Evolutionary conservation across 2,329 filamentous ascomycete species (phyloP), one percentile per base, ranked within the genome.

Genomic region (Plenodomus biglobosus): DNA sequence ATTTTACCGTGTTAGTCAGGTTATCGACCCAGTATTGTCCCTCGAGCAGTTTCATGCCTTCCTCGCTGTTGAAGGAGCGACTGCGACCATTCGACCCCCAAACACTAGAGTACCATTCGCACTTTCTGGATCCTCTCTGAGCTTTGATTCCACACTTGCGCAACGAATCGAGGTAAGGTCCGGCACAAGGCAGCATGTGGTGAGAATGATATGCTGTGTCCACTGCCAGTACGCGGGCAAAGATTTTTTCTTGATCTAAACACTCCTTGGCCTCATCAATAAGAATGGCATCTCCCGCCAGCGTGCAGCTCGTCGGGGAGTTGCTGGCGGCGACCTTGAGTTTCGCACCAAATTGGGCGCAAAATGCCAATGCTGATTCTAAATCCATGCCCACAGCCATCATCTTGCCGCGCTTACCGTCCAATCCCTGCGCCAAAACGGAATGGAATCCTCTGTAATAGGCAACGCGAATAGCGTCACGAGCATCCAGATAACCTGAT

Each of bases 161-260:
- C 3, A 35, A 17, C 3, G 58, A 41, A 2, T 44, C 22, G 6
- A 47, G 35, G 17, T 62, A 61, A 4, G 32, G 40, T 2, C 48
- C 49, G 3, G 46, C 42, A 35, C 52, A 56, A 2, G 50, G 44
- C 1, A 42, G 8, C 74, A 77, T 76, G 24, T 77, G 75, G 19
- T 66, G 65, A 0, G 74, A 77, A 41, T 79, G 77, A 42, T 79
- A 79, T 0, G 76, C 75, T 3, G 56, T 71, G 18, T 76, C 72
- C 1, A 78, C 75, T 46, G 71, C 65, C 0, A 80, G 65, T 10
- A 57, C 41, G 0, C 75, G 61, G 1, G 62, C 65, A 50, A 78
- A 79, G 7, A 65, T 71, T 3, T 65, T 55, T 16, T 72, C 60
- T 3, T 69, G 66, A 1, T 74, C 56, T 0, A 78, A 50, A 1